Conservation (phyloP, 192 early-diverging fungal species). For the Irineochytrium annulatum region DNA sequence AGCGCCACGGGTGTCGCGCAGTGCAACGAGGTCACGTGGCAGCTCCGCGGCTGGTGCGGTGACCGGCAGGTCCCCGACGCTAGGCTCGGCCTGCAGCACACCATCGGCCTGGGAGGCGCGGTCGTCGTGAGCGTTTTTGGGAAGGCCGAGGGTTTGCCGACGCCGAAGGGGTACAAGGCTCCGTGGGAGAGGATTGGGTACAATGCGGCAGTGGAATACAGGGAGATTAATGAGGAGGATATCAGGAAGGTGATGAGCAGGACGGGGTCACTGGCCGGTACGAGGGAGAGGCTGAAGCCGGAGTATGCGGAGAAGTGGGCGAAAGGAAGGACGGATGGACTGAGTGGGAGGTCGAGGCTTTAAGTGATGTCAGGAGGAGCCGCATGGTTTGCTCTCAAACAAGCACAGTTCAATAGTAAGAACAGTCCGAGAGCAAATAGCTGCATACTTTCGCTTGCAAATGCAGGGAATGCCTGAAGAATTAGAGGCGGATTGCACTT, state of each 20-base stretch:
- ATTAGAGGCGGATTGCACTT: no score
- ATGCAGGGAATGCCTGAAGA: no score
- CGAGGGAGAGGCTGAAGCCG: background rate
- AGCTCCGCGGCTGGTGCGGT: conserved; percentile 52
- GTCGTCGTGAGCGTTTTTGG: conserved; percentile 63
- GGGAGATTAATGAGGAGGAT: conserved; percentile 52
- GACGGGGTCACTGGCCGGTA: conserved; percentile 24
- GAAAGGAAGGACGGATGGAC: no score
- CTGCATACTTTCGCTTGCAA: no score
- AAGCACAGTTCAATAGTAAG: no score
- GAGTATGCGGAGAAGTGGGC: conserved; percentile 5
- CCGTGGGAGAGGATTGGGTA: conserved; percentile 25
- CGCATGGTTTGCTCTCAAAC: no score
- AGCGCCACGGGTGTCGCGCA: conserved; percentile 75
- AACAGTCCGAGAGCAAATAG: no score
- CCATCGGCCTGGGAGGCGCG: conserved; percentile 71
- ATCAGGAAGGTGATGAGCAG: conserved; percentile 43
- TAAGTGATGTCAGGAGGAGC: no score
- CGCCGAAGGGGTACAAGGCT: conserved; percentile 26
- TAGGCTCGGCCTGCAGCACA: conserved; percentile 67
- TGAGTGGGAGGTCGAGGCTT: no score
- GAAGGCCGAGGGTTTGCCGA: conserved; percentile 34
- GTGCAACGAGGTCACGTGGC: conserved; percentile 51
- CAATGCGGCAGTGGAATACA: conserved; percentile 56
- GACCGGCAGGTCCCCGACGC: conserved; percentile 63